A percentile compares a stretch with the other conserved stretches of the same genome.
These are phyloP conservation scores for Triticum timopheevii DNA, from an alignment of 176 grass and related monocot genomes.

Conservation along the genomic window DNA sequence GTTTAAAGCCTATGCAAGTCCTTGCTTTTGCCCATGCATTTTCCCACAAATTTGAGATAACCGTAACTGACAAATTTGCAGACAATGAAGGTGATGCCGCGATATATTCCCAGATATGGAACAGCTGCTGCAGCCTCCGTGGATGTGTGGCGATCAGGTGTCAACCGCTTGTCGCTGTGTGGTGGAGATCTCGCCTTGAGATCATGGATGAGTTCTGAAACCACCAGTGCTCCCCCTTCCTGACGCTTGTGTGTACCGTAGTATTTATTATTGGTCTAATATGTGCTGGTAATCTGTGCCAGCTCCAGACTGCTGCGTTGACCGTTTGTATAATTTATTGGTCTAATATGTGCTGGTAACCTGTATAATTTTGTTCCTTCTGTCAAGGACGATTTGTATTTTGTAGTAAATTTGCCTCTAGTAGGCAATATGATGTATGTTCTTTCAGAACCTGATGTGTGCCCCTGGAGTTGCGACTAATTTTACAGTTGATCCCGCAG, in stretches of 20 bases:
- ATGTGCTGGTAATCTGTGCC: neutral
- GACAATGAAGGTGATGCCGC: neutral
- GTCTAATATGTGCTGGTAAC: too few species aligned
- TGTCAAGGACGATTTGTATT: neutral
- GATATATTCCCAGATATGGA: too few species aligned
- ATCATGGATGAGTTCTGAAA: neutral
- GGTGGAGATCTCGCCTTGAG: constrained; percentile 36
- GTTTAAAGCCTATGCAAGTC: too few species aligned
- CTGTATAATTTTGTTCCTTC: neutral
- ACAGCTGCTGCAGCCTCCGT: too few species aligned
- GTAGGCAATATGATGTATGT: too few species aligned
- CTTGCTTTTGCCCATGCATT: too few species aligned
- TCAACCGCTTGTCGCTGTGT: neutral
- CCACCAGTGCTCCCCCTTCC: neutral
- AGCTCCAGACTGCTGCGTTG: neutral
- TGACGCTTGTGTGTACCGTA: neutral
- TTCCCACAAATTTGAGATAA: neutral
- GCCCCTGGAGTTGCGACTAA: too few species aligned
- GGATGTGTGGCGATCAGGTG: too few species aligned
- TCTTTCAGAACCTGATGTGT: too few species aligned
- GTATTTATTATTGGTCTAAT: neutral
- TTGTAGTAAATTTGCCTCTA: too few species aligned
- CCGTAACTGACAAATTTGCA: constrained; percentile 19
- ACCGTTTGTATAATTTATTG: neutral
- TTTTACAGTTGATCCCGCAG: too few species aligned